These are phyloP conservation scores for Halophytophthora batemanensis DNA, from an alignment of 352 stramenopile genomes.

Conservation along the genomic window DNA sequence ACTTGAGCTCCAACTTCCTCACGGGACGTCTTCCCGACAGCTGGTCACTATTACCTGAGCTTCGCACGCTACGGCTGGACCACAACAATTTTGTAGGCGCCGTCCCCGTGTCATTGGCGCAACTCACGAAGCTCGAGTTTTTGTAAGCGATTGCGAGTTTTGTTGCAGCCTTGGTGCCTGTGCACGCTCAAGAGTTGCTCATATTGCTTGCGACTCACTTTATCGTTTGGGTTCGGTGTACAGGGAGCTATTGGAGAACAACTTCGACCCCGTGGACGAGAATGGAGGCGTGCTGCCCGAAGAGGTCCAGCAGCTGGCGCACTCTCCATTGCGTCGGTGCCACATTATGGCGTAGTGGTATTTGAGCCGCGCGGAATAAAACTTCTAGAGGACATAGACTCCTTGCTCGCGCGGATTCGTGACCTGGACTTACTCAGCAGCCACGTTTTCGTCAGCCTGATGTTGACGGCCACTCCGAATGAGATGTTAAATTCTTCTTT, in stretches of 20 bases:
- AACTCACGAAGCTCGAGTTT: conserved; percentile 47
- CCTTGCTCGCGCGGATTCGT: no score
- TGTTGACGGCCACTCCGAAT: no score
- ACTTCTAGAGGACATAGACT: no score
- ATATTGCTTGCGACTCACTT: not conserved
- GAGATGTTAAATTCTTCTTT: no score
- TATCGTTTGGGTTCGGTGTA: not conserved
- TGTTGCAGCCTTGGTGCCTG: not conserved
- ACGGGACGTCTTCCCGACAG: conserved; percentile 43
- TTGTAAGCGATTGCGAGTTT: conserved; percentile 31
- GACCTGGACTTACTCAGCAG: no score
- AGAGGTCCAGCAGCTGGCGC: conserved; percentile 39
- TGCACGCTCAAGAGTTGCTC: not conserved
- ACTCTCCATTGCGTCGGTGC: conserved; percentile 32
- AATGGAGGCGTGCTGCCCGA: conserved; percentile 36
- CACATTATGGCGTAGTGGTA: conserved; percentile 19
- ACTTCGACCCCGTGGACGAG: conserved; percentile 32
- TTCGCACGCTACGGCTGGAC: conserved; percentile 55
- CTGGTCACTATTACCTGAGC: conserved; percentile 27
- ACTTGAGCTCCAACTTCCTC: conserved; percentile 73
- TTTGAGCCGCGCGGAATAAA: no score
- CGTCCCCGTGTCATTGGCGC: conserved; percentile 38
- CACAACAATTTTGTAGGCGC: conserved; percentile 46
- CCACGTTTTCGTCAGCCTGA: no score
- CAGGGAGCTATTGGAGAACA: conserved; percentile 55